Evolutionary conservation across 83 land plant species (phyloP).

Genomic region (Isoetes engelmannii): DNA sequence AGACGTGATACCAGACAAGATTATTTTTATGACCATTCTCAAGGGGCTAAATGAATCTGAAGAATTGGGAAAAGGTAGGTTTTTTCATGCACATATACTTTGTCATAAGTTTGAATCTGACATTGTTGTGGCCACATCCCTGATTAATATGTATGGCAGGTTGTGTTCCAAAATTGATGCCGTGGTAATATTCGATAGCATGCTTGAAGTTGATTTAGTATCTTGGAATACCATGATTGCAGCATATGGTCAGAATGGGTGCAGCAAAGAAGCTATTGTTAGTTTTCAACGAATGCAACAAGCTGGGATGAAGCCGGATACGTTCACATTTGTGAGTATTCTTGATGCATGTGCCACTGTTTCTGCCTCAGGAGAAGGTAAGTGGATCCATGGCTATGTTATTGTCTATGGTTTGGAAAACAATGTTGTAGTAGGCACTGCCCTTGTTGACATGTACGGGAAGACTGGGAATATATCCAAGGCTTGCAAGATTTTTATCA

Average conservation of each 20-base stretch:
- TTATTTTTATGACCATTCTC: not conserved
- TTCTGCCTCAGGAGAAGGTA: not conserved
- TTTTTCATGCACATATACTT: too few species aligned
- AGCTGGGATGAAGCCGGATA: not conserved
- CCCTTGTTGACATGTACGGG: not conserved
- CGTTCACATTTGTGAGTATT: too few species aligned
- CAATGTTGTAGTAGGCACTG: not conserved
- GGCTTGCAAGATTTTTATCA: not conserved
- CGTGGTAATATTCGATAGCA: not conserved
- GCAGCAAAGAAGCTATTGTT: not conserved
- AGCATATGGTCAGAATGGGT: conserved; percentile 4
- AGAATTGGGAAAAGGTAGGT: too few species aligned
- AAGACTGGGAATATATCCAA: not conserved
- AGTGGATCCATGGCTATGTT: not conserved
- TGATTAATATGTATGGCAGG: not conserved
- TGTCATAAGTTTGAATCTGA: too few species aligned
- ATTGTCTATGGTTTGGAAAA: not conserved
- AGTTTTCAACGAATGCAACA: not conserved
- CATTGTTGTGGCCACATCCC: too few species aligned
- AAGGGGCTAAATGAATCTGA: too few species aligned
- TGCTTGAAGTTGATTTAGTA: not conserved
- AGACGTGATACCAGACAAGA: not conserved
- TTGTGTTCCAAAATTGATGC: not conserved
- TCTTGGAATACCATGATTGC: conserved; percentile 1
- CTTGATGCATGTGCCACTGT: not conserved